Conservation (phyloP, 2,329 filamentous ascomycete species). For the Phialophora verrucosa region DNA sequence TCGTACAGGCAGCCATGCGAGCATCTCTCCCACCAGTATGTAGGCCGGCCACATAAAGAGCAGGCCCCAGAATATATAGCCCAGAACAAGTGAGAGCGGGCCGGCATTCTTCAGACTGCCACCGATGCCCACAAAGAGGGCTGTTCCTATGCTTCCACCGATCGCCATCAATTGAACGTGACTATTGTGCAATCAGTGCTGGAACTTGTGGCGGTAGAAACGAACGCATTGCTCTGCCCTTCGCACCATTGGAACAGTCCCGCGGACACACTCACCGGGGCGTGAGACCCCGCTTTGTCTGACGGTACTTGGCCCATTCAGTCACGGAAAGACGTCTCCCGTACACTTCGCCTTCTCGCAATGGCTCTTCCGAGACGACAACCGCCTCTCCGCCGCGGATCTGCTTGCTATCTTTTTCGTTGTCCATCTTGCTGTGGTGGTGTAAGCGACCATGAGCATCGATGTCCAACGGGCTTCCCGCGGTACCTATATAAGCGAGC, state of each 20-base stretch:
- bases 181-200: conserved; percentile 29
- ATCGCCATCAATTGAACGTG: conserved; percentile 51
- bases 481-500: conserved; percentile 8
- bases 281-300: conserved; percentile 45
- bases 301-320: conserved; percentile 36
- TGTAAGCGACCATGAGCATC: neutral
- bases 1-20: conserved; percentile 49
- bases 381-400: conserved; percentile 13
- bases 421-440: neutral
- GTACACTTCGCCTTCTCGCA: conserved; percentile 22
- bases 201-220: neutral
- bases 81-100: conserved; percentile 46
- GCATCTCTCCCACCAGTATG: conserved; percentile 52
- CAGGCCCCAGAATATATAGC: conserved; percentile 43
- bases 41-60: conserved; percentile 45
- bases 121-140: conserved; percentile 47
- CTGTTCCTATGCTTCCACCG: conserved; percentile 47
- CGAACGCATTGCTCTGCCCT: neutral
- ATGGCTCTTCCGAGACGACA: conserved; percentile 16
- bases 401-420: conserved; percentile 10
- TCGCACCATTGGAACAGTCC: neutral
- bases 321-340: conserved; percentile 30
- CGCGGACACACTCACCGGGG: conserved; percentile 32
- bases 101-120: conserved; percentile 44
- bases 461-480: neutral